A percentile compares a stretch with the other conserved stretches of the same genome.
Evolutionary conservation across 1,284 basidiomycete species (phyloP).

Genomic region (Cystobasidium sp.): DNA sequence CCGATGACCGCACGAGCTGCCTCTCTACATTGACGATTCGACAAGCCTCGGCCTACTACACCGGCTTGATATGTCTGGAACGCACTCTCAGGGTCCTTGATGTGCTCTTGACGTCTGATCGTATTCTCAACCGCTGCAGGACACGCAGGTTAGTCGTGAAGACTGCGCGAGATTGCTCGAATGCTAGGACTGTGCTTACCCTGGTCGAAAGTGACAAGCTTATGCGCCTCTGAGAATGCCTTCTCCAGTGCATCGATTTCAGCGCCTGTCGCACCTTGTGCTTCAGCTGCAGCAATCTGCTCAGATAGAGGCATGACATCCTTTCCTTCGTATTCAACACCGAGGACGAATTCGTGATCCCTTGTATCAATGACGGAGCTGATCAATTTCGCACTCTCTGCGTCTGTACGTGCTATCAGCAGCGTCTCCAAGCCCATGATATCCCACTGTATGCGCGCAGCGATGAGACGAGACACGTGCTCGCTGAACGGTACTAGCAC

Average conservation of each 20-base stretch:
- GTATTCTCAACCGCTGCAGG: constrained; percentile 58
- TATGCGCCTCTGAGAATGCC: constrained; percentile 74
- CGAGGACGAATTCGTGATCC: constrained; percentile 74
- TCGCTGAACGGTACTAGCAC: constrained; percentile 86
- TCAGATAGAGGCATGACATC: constrained; percentile 71
- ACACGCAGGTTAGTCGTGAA: constrained; percentile 10
- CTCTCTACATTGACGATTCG: constrained; percentile 72
- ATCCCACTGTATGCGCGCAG: constrained; percentile 85
- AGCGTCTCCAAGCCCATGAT: constrained; percentile 84
- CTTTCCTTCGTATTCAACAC: constrained; percentile 63
- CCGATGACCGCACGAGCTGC: constrained; percentile 76
- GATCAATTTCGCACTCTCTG: constrained; percentile 84
- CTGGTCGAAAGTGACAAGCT: constrained; percentile 80
- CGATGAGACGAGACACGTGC: constrained; percentile 79
- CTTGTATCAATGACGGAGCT: constrained; percentile 78
- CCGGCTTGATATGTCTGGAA: constrained; percentile 65
- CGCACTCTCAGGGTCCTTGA: constrained; percentile 66
- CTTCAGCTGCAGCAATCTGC: constrained; percentile 73
- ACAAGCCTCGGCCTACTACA: constrained; percentile 62
- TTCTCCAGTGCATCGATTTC: constrained; percentile 77
- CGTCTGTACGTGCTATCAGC: constrained; percentile 86
- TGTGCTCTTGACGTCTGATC: constrained; percentile 61
- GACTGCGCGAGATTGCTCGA: neutral
- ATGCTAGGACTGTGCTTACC: constrained; percentile 60
- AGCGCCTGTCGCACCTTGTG: constrained; percentile 67